phyloP scores from a whole-genome alignment of 257 asterid species.

The Solanum clarkiae region DNA sequence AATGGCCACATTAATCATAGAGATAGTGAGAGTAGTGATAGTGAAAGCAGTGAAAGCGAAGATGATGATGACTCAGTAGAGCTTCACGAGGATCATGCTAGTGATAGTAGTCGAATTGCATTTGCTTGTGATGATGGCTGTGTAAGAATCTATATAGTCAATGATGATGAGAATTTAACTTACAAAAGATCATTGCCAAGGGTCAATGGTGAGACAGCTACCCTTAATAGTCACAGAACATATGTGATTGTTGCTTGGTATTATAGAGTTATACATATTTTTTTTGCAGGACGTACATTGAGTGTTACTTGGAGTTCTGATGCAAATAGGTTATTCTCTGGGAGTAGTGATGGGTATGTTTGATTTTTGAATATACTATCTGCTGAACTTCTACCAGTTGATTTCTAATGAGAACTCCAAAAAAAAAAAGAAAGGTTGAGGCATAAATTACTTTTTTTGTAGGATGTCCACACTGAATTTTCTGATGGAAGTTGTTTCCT shows the following conservation, averaged over 20 bases:
- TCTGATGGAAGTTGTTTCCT: background rate
- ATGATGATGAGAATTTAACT: slow-evolving; percentile 30
- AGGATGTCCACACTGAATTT: background rate
- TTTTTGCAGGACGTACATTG: slow-evolving; percentile 49
- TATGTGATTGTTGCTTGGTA: background rate
- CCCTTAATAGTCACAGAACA: background rate
- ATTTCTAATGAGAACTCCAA: background rate
- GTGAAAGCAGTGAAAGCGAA: slow-evolving; percentile 40
- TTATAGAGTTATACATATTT: background rate
- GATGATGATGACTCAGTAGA: slow-evolving; percentile 33
- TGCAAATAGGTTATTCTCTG: slow-evolving; percentile 63
- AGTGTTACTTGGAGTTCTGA: slow-evolving; percentile 89
- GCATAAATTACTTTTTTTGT: background rate
- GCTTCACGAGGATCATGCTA: slow-evolving; percentile 25
- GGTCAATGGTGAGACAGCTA: slow-evolving; percentile 79
- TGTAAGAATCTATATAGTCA: slow-evolving; percentile 49
- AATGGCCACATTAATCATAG: slow-evolving; percentile 38
- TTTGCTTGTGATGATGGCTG: slow-evolving; percentile 93
- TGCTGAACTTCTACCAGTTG: background rate
- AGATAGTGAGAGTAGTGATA: slow-evolving; percentile 25
- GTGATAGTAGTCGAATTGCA: slow-evolving; percentile 35
- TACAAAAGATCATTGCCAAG: slow-evolving; percentile 57
- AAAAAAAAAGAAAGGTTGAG: background rate
- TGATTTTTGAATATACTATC: background rate
- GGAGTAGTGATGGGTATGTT: slow-evolving; percentile 87